A percentile compares a stretch with the other conserved stretches of the same genome.
Evolutionary conservation across 2,329 filamentous ascomycete genomes (phyloP).

Genomic region (Alternaria viburni): DNA sequence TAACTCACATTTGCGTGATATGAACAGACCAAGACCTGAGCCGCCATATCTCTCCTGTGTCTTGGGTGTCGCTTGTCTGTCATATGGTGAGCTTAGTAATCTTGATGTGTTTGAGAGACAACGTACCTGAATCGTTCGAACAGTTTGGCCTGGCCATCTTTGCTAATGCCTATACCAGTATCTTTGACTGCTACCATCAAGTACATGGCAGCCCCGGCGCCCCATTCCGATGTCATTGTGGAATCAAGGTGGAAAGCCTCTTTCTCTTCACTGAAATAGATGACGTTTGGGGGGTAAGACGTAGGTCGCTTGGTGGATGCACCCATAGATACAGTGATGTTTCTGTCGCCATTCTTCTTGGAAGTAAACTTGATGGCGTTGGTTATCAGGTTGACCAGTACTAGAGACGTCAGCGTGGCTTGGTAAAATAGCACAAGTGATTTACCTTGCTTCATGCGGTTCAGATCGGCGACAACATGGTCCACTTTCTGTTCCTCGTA

Average conservation of each 20-base stretch:
- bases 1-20: slow-evolving; percentile 44
- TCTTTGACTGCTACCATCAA: slow-evolving; percentile 55
- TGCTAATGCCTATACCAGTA: slow-evolving; percentile 51
- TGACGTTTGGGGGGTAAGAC: slow-evolving; percentile 53
- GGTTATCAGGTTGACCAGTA: slow-evolving; percentile 53
- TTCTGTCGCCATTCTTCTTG: slow-evolving; percentile 45
- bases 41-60: slow-evolving; percentile 53
- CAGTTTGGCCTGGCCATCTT: slow-evolving; percentile 49
- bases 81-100: not conserved
- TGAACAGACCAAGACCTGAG: slow-evolving; percentile 48
- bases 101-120: not conserved
- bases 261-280: slow-evolving; percentile 51
- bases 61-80: slow-evolving; percentile 47
- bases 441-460: slow-evolving; percentile 47
- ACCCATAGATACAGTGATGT: slow-evolving; percentile 52
- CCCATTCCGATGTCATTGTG: slow-evolving; percentile 52
- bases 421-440: accelerated
- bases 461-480: slow-evolving; percentile 47
- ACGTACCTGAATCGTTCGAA: slow-evolving; percentile 53
- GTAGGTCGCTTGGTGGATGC: slow-evolving; percentile 46
- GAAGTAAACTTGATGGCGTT: slow-evolving; percentile 57
- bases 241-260: slow-evolving; percentile 49
- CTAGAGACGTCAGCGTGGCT: slow-evolving; percentile 27
- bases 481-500: slow-evolving; percentile 49
- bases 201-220: slow-evolving; percentile 47